Percentiles rank a stretch among this genome's conserved stretches.
These are phyloP conservation scores for Glebionis coronaria DNA, from an alignment of 129 eudicot genomes.

Conservation along the genomic window DNA sequence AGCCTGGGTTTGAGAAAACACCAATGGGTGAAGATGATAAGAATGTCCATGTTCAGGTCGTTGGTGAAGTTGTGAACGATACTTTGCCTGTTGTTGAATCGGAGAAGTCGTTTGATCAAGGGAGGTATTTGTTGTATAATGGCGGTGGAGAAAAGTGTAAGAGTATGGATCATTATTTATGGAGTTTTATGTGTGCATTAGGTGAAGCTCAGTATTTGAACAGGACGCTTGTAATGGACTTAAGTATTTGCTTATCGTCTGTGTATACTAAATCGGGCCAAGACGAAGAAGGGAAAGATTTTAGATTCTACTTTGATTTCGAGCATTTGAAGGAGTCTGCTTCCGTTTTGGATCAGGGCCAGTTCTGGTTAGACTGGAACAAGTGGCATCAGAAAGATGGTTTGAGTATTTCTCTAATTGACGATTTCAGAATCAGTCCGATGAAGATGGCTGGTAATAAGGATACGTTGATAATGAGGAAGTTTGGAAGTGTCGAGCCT, in stretches of 20 bases:
- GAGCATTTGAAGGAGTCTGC: conserved; percentile 84
- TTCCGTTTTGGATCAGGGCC: conserved; percentile 61
- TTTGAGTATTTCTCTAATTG: conserved; percentile 59
- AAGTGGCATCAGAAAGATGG: conserved; percentile 65
- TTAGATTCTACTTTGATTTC: conserved; percentile 79
- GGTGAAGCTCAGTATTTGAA: conserved; percentile 93
- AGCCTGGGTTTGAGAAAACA: conserved; percentile 56
- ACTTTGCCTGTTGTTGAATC: conserved; percentile 79
- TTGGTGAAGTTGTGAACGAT: conserved; percentile 68
- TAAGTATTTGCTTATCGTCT: conserved; percentile 68
- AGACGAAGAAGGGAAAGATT: conserved; percentile 92
- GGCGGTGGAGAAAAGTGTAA: conserved; percentile 91
- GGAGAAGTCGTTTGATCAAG: conserved; percentile 53
- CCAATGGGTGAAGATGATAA: conserved; percentile 28
- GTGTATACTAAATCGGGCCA: conserved; percentile 67
- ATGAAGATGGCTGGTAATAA: conserved; percentile 53
- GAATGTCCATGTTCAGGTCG: conserved; percentile 37
- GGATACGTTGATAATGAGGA: conserved; percentile 77
- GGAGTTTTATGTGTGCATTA: conserved; percentile 93
- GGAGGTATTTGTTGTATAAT: conserved; percentile 68
- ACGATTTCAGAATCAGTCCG: conserved; percentile 64
- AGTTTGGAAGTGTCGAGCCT: conserved; percentile 81
- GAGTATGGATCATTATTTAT: conserved; percentile 86
- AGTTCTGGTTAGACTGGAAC: conserved; percentile 78
- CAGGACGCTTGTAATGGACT: conserved; percentile 81